Percentiles rank a stretch among this genome's conserved stretches.
Evolutionary conservation across 768 basidiomycete species (phyloP).

Genomic region (Pleurotus eryngii): DNA sequence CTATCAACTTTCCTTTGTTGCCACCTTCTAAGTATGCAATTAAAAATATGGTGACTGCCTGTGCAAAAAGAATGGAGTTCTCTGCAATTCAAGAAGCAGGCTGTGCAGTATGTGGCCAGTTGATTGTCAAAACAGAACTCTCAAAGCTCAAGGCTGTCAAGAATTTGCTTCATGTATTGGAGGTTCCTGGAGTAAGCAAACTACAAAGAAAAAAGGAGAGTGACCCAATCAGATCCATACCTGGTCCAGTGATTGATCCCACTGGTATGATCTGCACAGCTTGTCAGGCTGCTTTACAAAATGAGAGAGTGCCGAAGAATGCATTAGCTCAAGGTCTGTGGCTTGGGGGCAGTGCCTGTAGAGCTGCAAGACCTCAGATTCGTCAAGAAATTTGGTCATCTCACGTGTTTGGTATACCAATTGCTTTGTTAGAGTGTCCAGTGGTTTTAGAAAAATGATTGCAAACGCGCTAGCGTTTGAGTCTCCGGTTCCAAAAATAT

Average conservation of each 20-base stretch:
- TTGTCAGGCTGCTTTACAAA: conserved; percentile 5
- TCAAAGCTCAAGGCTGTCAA: not conserved
- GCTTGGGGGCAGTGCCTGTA: conserved; percentile 24
- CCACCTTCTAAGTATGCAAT: not conserved
- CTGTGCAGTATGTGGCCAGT: conserved; percentile 4
- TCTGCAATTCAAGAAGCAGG: not conserved
- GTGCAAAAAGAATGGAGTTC: not conserved
- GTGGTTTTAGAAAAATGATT: conserved; percentile 13
- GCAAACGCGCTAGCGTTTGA: conserved; percentile 25
- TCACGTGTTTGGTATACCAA: conserved; percentile 15
- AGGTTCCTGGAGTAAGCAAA: not conserved
- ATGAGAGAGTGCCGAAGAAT: conserved; percentile 11
- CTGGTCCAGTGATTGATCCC: not conserved
- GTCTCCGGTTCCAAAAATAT: conserved; percentile 18
- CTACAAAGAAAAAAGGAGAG: not conserved
- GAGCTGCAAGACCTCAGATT: conserved; percentile 19
- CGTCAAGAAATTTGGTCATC: conserved; percentile 18
- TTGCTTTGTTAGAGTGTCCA: conserved; percentile 18
- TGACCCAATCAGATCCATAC: not conserved
- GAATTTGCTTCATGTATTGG: not conserved
- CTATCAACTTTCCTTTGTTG: not conserved
- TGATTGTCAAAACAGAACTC: not conserved
- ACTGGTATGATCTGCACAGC: conserved; percentile 1
- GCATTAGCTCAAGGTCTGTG: conserved; percentile 29
- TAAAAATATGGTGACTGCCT: not conserved